Evolutionary conservation across 1,284 basidiomycete species (phyloP).

Genomic region (Ustilago cynodontis): DNA sequence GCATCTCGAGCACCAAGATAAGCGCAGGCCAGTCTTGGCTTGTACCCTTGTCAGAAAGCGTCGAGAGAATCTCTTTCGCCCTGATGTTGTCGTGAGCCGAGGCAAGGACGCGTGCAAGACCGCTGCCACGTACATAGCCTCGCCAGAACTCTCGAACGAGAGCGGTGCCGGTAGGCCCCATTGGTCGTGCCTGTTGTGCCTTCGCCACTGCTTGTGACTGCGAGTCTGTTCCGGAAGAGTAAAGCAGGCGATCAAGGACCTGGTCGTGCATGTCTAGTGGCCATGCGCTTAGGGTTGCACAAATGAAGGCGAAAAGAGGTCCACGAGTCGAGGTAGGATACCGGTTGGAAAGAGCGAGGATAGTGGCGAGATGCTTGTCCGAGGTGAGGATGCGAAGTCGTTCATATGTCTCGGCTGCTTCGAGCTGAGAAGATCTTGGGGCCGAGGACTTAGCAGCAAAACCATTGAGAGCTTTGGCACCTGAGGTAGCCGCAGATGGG

Average conservation of each 20-base stretch:
- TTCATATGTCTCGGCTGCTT: conserved; percentile 48
- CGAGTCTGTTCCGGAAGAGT: conserved; percentile 23
- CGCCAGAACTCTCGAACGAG: conserved; percentile 67
- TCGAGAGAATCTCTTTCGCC: conserved; percentile 36
- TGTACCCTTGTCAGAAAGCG: conserved; percentile 13
- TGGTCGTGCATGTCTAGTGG: conserved; percentile 43
- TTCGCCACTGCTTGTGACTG: conserved; percentile 3
- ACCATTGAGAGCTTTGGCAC: neutral
- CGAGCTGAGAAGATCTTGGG: neutral
- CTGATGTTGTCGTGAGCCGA: conserved; percentile 34
- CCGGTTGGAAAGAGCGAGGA: conserved; percentile 57
- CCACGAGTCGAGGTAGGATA: conserved; percentile 57
- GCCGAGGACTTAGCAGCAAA: neutral
- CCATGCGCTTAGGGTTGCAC: conserved; percentile 60
- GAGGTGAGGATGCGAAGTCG: conserved; percentile 54
- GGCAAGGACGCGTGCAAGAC: conserved; percentile 49
- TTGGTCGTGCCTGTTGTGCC: conserved; percentile 15
- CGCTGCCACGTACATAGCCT: conserved; percentile 60
- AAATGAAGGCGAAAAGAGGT: conserved; percentile 61
- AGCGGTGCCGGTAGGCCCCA: conserved; percentile 36
- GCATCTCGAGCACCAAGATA: conserved; percentile 84
- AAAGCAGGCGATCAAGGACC: conserved; percentile 50
- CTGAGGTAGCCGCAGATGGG: conserved; percentile 1
- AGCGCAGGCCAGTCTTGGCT: conserved; percentile 74
- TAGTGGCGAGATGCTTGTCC: conserved; percentile 49